Conservation (phyloP, 768 basidiomycete genomes). For the Chalciporus piperatus region DNA sequence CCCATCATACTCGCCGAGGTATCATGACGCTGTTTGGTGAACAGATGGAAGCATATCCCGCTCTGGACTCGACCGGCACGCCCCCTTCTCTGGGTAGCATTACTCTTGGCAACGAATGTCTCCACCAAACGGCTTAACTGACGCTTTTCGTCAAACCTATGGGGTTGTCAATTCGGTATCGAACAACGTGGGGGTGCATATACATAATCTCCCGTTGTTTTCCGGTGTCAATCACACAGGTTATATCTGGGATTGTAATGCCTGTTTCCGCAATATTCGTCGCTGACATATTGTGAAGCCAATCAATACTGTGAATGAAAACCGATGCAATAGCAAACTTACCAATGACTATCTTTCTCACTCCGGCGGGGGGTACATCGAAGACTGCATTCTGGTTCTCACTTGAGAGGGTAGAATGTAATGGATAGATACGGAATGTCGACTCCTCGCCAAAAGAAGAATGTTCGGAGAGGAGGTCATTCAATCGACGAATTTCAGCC, state of each 20-base stretch:
- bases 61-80: constrained; percentile 88
- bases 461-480: constrained; percentile 79
- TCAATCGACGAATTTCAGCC: constrained; percentile 86
- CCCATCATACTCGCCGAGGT: constrained; percentile 49
- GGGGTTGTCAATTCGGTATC: constrained; percentile 1
- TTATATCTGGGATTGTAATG: constrained; percentile 97
- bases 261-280: constrained; percentile 97
- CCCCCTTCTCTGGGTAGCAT: constrained; percentile 85
- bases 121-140: constrained; percentile 91
- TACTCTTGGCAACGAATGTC: constrained; percentile 88
- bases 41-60: constrained; percentile 93
- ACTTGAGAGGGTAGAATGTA: constrained; percentile 91
- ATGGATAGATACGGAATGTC: constrained; percentile 72
- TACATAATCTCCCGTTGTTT: constrained; percentile 94
- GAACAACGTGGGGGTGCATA: constrained; percentile 3
- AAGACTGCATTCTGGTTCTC: constrained; percentile 92
- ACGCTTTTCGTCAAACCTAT: constrained; percentile 93
- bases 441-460: constrained; percentile 58
- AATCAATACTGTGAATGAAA: too few relatives aligned
- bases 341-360: constrained; percentile 95
- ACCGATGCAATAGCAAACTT: constrained; percentile 14
- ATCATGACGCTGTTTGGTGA: constrained; percentile 85
- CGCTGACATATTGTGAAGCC: constrained; percentile 39
- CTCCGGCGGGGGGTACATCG: constrained; percentile 74
- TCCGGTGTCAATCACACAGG: constrained; percentile 92